phyloP scores from a whole-genome alignment of 78 protist genomes.

The slime mould (Dictyostelium discoideum) region DNA sequence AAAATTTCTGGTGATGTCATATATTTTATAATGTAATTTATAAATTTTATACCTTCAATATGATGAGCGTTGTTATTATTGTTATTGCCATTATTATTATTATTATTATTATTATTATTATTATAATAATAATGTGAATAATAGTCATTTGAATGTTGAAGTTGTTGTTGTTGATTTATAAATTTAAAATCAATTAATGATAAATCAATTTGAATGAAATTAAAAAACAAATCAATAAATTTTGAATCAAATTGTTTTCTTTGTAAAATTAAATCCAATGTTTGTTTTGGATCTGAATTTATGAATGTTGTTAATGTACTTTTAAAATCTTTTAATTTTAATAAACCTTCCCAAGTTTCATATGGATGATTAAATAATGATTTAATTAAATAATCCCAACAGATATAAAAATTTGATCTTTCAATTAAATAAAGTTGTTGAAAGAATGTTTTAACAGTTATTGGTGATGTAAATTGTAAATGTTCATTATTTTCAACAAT shows the following conservation, averaged over 20 bases:
- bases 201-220: background rate
- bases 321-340: background rate
- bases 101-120: background rate
- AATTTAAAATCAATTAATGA: slow-evolving; percentile 4
- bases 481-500: background rate
- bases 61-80: too few species aligned
- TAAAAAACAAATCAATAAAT: background rate
- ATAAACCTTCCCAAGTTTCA: background rate
- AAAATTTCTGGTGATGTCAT: background rate
- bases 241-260: background rate
- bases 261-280: background rate
- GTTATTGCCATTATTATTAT: too few species aligned
- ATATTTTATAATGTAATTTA: background rate
- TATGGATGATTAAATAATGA: background rate
- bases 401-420: slow-evolving; percentile 6
- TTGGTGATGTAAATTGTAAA: background rate
- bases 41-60: background rate
- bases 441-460: background rate
- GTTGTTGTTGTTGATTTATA: background rate
- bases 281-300: background rate
- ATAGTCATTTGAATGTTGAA: background rate
- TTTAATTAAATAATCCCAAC: background rate
- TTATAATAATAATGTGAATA: background rate
- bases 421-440: background rate
- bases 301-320: background rate